Percentiles rank a stretch among this genome's conserved stretches.
Conservation (phyloP, 2,329 filamentous ascomycete species). For the Penicillium sp. region DNA sequence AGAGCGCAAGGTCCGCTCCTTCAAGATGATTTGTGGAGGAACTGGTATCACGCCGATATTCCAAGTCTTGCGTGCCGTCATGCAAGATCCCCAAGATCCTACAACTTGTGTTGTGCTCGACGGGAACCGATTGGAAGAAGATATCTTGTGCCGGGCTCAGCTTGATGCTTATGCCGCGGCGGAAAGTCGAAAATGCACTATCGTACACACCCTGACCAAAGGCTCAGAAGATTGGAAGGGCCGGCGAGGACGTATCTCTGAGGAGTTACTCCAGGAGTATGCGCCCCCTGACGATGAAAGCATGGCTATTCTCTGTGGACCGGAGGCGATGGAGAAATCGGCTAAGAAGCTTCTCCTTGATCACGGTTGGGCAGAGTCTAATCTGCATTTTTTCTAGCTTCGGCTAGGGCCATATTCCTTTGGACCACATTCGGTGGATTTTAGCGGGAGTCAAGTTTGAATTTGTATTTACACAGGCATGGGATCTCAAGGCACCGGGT, state of each 20-base stretch:
- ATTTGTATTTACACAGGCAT: neutral
- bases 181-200: constrained; percentile 55
- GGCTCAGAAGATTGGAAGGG: constrained; percentile 67
- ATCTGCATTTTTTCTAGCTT: constrained; percentile 71
- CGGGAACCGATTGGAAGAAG: constrained; percentile 72
- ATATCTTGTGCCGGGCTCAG: constrained; percentile 77
- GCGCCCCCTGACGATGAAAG: constrained; percentile 47
- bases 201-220: constrained; percentile 69
- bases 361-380: constrained; percentile 69
- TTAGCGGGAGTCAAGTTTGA: neutral
- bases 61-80: constrained; percentile 73
- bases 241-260: constrained; percentile 64
- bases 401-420: neutral
- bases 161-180: constrained; percentile 62
- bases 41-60: constrained; percentile 92
- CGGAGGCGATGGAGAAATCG: constrained; percentile 69
- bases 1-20: constrained; percentile 59
- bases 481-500: neutral
- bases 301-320: constrained; percentile 77
- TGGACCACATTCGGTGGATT: neutral
- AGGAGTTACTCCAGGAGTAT: constrained; percentile 61
- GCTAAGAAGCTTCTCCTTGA: constrained; percentile 56
- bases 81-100: constrained; percentile 60
- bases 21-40: constrained; percentile 85
- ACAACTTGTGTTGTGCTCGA: constrained; percentile 73